Evolutionary conservation across 257 asterid species (phyloP).

Genomic region (Coffea canephora): DNA sequence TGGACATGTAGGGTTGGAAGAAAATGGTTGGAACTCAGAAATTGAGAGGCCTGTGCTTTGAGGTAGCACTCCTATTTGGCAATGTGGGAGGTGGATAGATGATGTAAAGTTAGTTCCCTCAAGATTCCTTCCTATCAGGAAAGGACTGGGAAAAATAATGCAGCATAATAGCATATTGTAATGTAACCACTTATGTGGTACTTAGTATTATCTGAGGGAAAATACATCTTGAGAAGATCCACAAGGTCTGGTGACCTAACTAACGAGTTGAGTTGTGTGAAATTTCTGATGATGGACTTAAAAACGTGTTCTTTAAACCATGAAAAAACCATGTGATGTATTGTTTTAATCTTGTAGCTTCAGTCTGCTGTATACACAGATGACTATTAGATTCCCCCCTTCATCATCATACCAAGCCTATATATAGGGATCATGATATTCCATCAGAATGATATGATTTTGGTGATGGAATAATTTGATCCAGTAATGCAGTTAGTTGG

Average conservation of each 20-base stretch:
- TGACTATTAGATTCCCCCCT: not conserved
- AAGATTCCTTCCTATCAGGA: slow-evolving; percentile 4
- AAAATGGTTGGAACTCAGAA: slow-evolving; percentile 19
- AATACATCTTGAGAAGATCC: not conserved
- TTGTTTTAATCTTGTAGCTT: not conserved
- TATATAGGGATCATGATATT: not conserved
- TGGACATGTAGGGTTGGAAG: slow-evolving; percentile 28
- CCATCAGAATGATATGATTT: slow-evolving; percentile 1
- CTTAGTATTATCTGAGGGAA: not conserved
- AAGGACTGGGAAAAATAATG: not conserved
- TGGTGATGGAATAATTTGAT: not conserved
- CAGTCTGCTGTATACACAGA: too few relatives aligned
- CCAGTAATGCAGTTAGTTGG: not conserved
- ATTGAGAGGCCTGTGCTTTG: slow-evolving; percentile 9
- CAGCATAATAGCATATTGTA: not conserved
- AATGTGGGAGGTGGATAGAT: slow-evolving; percentile 1
- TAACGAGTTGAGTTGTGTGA: not conserved
- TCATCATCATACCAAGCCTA: not conserved
- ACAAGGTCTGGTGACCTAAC: not conserved
- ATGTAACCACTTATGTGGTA: not conserved
- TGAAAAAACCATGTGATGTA: not conserved
- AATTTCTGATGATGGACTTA: not conserved
- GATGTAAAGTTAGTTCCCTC: slow-evolving; percentile 3
- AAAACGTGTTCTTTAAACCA: not conserved
- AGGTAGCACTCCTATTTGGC: not conserved